phyloP scores from a whole-genome alignment of 192 early-diverging fungal species.

The Backusella liffmaniae region DNA sequence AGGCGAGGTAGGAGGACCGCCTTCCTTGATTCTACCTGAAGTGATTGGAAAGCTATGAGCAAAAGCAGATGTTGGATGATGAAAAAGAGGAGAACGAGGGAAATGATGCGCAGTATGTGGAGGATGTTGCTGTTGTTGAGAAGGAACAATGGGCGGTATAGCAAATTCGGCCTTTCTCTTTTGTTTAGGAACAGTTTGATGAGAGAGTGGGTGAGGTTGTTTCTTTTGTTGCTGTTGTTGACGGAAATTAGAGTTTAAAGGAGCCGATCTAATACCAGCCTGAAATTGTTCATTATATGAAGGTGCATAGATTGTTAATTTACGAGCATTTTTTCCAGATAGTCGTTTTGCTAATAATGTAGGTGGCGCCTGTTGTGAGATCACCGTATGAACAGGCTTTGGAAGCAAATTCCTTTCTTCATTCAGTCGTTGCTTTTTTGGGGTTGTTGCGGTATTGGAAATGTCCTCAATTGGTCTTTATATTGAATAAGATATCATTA shows the following conservation, averaged over 20 bases:
- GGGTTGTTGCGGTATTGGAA: background rate
- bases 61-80: background rate
- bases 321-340: constrained; percentile 43
- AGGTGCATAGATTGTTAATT: constrained; percentile 50
- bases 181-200: background rate
- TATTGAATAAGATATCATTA: background rate
- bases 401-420: constrained; percentile 1
- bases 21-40: background rate
- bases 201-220: constrained; percentile 12
- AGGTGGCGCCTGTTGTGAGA: constrained; percentile 8
- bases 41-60: constrained; percentile 1
- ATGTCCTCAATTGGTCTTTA: constrained; percentile 7
- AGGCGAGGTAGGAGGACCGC: constrained; percentile 12
- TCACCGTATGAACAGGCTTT: constrained; percentile 21
- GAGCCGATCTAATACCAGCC: constrained; percentile 47
- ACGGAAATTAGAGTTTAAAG: constrained; percentile 41
- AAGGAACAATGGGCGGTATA: constrained; percentile 35
- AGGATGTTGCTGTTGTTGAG: constrained; percentile 25
- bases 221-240: constrained; percentile 33
- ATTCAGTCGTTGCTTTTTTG: constrained; percentile 9
- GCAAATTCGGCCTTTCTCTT: constrained; percentile 23
- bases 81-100: background rate
- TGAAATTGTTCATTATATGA: constrained; percentile 43
- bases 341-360: constrained; percentile 29
- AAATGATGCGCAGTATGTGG: constrained; percentile 12